These are phyloP conservation scores for Epichloe scottii DNA, from an alignment of 2,329 filamentous ascomycete genomes.

Conservation along the genomic window DNA sequence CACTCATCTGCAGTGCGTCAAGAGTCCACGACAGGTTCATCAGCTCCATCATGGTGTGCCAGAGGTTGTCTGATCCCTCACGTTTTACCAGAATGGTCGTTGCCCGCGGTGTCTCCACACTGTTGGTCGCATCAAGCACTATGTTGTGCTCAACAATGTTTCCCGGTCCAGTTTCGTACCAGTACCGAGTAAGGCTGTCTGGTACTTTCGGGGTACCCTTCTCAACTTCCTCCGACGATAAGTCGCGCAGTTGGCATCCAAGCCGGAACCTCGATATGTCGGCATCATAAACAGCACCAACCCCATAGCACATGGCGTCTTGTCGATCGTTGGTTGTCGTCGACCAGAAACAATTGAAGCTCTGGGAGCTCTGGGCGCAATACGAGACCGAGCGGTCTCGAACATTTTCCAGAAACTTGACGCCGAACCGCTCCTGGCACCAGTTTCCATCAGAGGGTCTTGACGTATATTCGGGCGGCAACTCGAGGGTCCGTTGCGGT, in stretches of 20 bases:
- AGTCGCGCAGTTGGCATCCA: background rate
- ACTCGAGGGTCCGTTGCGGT: no score
- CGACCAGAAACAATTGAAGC: conserved; percentile 10
- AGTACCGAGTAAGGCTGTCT: conserved; percentile 13
- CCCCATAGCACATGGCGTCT: conserved; percentile 5
- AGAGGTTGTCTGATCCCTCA: conserved; percentile 21
- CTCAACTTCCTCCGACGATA: background rate
- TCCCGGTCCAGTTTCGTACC: conserved; percentile 19
- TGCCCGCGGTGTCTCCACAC: background rate
- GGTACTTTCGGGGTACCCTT: background rate
- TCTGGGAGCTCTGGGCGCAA: conserved; percentile 12
- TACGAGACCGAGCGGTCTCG: conserved; percentile 9
- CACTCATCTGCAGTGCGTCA: conserved; percentile 19
- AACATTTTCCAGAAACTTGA: no score
- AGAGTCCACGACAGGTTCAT: conserved; percentile 20
- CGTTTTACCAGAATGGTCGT: conserved; percentile 18
- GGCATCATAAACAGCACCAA: conserved; percentile 1
- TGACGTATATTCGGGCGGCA: no score
- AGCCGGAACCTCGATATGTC: background rate
- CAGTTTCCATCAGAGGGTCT: no score
- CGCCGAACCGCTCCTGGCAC: no score
- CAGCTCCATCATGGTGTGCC: conserved; percentile 24
- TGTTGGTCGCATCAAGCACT: conserved; percentile 1
- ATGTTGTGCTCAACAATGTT: conserved; percentile 12
- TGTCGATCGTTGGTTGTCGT: background rate